A percentile compares a stretch with the other conserved stretches of the same genome.
Conservation (phyloP, 1,284 basidiomycete species). For the Moesziomyces parantarcticus region DNA sequence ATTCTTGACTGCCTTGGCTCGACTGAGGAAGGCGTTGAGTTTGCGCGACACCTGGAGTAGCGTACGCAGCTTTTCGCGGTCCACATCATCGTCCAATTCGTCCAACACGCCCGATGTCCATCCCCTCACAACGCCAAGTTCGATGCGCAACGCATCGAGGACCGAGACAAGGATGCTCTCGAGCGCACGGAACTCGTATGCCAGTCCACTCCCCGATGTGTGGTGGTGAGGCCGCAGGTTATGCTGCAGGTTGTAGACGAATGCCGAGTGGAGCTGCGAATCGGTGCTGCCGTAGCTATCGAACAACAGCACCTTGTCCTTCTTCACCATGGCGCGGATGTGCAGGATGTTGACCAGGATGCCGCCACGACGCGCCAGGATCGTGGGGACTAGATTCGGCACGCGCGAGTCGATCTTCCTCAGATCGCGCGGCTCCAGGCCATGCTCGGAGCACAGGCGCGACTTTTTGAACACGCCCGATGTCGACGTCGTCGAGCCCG, state of each 20-base stretch:
- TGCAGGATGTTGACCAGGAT: constrained; percentile 88
- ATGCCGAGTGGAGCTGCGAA: constrained; percentile 53
- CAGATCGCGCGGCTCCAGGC: constrained; percentile 90
- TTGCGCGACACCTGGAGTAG: constrained; percentile 59
- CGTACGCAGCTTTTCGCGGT: constrained; percentile 58
- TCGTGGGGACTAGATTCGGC: constrained; percentile 91
- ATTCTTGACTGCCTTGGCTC: constrained; percentile 51
- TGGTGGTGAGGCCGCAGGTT: constrained; percentile 38
- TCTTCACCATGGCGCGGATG: constrained; percentile 92
- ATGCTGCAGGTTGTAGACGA: constrained; percentile 63
- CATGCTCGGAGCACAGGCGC: constrained; percentile 86
- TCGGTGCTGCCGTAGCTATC: constrained; percentile 71
- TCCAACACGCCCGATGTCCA: constrained; percentile 53
- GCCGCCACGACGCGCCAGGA: constrained; percentile 86
- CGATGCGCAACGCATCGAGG: constrained; percentile 58
- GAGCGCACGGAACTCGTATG: constrained; percentile 63
- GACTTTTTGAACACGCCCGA: constrained; percentile 90
- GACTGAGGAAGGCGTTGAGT: constrained; percentile 50
- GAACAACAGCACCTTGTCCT: constrained; percentile 89
- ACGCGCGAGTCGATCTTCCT: constrained; percentile 95
- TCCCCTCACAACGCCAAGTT: constrained; percentile 49
- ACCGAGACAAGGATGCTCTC: constrained; percentile 61
- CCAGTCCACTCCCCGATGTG: constrained; percentile 21
- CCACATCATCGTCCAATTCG: constrained; percentile 59
- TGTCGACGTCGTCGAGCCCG: constrained; percentile 78